These are phyloP conservation scores for Scutellaria baicalensis DNA, from an alignment of 257 asterid species.

Conservation along the genomic window DNA sequence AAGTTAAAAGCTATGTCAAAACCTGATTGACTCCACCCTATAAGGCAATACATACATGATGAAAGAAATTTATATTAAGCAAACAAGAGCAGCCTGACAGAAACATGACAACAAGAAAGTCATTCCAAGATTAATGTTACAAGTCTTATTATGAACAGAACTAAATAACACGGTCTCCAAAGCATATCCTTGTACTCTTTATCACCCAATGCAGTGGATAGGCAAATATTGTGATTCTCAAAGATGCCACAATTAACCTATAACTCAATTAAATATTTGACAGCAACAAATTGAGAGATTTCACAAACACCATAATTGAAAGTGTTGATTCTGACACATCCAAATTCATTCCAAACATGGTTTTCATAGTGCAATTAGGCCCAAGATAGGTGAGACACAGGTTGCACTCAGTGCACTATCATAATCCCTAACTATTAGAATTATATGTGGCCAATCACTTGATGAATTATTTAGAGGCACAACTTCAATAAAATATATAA, in stretches of 20 bases:
- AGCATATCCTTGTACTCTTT: background rate
- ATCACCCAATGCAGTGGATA: background rate
- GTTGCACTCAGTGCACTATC: background rate
- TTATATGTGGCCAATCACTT: background rate
- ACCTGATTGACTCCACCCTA: background rate
- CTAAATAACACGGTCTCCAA: background rate
- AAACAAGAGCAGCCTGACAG: background rate
- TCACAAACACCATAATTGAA: background rate
- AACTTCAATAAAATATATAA: no score
- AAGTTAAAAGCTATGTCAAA: no score
- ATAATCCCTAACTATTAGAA: background rate
- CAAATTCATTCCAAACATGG: background rate
- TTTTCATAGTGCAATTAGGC: background rate
- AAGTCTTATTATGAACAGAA: background rate
- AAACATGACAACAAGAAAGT: background rate
- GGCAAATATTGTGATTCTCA: background rate
- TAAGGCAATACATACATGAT: background rate
- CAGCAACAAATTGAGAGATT: background rate
- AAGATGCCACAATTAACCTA: background rate
- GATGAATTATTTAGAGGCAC: background rate
- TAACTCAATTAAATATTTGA: background rate
- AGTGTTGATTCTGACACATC: background rate
- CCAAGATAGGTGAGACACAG: background rate
- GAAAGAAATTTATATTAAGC: background rate
- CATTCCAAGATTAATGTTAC: background rate